Evolutionary conservation across 495 filamentous ascomycete genomes (phyloP).

Genomic region (Hypoxylon rickii): DNA sequence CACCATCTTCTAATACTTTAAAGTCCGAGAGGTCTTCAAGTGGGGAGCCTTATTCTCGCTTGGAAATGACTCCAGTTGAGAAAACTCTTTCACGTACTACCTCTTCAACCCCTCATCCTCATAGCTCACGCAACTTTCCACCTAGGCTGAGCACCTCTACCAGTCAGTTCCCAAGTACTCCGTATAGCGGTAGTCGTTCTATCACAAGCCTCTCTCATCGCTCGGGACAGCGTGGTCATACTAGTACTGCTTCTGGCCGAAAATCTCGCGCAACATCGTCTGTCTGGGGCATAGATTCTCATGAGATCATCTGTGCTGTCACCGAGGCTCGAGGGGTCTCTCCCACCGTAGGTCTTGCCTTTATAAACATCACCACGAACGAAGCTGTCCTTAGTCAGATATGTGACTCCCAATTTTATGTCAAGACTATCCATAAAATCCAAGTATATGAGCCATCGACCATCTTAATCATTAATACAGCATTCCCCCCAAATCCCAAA

Average conservation of each 20-base stretch:
- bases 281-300: constrained; percentile 59
- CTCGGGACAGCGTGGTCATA: constrained; percentile 23
- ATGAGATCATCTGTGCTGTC: constrained; percentile 87
- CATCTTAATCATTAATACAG: constrained; percentile 71
- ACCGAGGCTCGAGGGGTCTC: constrained; percentile 85
- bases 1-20: background rate
- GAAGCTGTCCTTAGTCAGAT: constrained; percentile 89
- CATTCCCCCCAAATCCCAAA: constrained; percentile 61
- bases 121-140: constrained; percentile 3
- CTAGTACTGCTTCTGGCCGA: constrained; percentile 37
- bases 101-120: constrained; percentile 26
- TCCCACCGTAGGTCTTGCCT: constrained; percentile 85
- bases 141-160: constrained; percentile 21
- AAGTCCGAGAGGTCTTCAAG: constrained; percentile 6
- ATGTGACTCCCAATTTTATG: constrained; percentile 86
- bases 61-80: background rate
- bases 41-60: constrained; percentile 5
- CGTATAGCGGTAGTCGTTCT: constrained; percentile 29
- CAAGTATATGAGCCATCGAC: constrained; percentile 76
- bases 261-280: constrained; percentile 74
- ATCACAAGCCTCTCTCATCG: constrained; percentile 27
- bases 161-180: constrained; percentile 21
- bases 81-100: constrained; percentile 21
- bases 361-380: constrained; percentile 80
- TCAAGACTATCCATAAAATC: constrained; percentile 81